These are phyloP conservation scores for Hyphopichia wangnamkhiaoensis DNA, from an alignment of 1,139 yeast genomes.

Conservation along the genomic window DNA sequence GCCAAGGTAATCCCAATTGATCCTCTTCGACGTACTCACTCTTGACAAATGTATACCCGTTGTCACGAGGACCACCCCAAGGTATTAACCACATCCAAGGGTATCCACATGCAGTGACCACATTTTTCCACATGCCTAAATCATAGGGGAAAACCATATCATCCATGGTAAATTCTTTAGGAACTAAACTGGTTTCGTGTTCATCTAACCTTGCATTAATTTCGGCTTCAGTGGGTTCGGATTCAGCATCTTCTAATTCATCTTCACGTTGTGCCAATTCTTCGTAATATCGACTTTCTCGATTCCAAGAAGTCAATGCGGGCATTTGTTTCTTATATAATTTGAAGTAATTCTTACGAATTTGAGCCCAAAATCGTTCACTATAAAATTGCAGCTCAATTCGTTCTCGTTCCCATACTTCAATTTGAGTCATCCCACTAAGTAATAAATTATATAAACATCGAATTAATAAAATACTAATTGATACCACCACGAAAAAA, in stretches of 20 bases:
- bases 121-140: constrained; percentile 58
- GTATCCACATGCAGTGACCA: constrained; percentile 53
- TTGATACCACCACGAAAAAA: constrained; percentile 58
- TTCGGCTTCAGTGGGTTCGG: constrained; percentile 8
- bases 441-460: constrained; percentile 57
- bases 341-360: constrained; percentile 45
- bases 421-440: constrained; percentile 88
- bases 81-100: constrained; percentile 70
- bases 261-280: constrained; percentile 13
- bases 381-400: constrained; percentile 63
- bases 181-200: constrained; percentile 15
- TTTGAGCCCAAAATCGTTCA: constrained; percentile 52
- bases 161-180: constrained; percentile 48
- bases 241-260: constrained; percentile 9
- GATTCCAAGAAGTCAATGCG: constrained; percentile 49
- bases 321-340: constrained; percentile 50
- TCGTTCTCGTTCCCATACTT: constrained; percentile 89
- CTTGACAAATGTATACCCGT: constrained; percentile 52
- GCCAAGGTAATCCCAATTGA: constrained; percentile 76
- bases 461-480: constrained; percentile 60
- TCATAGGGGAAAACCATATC: constrained; percentile 83
- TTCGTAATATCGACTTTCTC: constrained; percentile 19
- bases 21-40: constrained; percentile 60
- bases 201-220: constrained; percentile 12
- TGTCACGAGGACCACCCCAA: constrained; percentile 52